Percentiles rank a stretch among this genome's conserved stretches.
phyloP scores from a whole-genome alignment of 257 asterid genomes.

The Linaria vulgaris region DNA sequence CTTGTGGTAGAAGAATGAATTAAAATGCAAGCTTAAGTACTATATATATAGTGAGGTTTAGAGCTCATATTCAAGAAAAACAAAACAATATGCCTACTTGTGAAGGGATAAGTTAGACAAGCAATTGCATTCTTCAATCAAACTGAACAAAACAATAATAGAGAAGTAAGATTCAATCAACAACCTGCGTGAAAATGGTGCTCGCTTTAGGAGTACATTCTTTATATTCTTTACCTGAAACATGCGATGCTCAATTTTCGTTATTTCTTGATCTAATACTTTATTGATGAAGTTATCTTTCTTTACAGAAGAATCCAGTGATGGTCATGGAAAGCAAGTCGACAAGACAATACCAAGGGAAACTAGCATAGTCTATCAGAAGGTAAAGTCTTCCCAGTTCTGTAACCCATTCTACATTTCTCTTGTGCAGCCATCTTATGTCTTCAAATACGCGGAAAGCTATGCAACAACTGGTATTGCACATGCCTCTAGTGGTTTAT shows the following conservation, averaged over 20 bases:
- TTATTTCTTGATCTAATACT: constrained; percentile 94
- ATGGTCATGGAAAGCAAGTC: too few species aligned
- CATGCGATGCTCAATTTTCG: constrained; percentile 85
- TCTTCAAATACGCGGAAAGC: constrained; percentile 20
- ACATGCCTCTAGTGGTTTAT: not conserved
- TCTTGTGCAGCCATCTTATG: constrained; percentile 29
- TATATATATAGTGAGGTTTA: too few species aligned
- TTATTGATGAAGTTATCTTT: too few species aligned
- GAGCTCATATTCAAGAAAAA: too few species aligned
- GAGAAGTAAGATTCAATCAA: not conserved
- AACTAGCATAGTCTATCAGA: constrained; percentile 13
- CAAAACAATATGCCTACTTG: too few species aligned
- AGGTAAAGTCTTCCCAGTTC: constrained; percentile 20
- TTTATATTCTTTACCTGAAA: constrained; percentile 40
- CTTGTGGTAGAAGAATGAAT: too few species aligned
- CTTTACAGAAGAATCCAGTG: too few species aligned
- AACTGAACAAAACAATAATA: too few species aligned
- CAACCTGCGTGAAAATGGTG: constrained; percentile 30
- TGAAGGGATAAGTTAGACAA: too few species aligned
- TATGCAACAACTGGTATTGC: not conserved
- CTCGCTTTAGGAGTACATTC: constrained; percentile 27
- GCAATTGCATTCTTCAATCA: too few species aligned
- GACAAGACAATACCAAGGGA: not conserved
- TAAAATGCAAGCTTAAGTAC: too few species aligned
- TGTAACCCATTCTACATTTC: constrained; percentile 17